A percentile compares a stretch with the other conserved stretches of the same genome.
phyloP scores from a whole-genome alignment of 345 rosid species.

The Boechera retrofracta region DNA sequence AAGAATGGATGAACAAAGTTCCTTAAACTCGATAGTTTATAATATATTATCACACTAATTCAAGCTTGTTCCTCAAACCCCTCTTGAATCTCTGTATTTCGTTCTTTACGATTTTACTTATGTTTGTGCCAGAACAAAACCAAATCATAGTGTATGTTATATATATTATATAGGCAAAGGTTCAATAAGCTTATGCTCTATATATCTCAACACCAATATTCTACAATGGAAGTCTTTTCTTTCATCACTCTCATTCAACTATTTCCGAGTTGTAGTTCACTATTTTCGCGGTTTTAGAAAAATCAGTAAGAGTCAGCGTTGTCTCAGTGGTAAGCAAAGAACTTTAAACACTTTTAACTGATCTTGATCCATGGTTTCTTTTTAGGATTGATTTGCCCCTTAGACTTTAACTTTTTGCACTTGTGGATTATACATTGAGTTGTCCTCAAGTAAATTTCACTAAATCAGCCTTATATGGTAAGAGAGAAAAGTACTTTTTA shows the following conservation, averaged over 20 bases:
- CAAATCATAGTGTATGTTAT: conserved; percentile 38
- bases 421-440: conserved; percentile 35
- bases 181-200: conserved; percentile 36
- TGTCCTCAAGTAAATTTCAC: conserved; percentile 35
- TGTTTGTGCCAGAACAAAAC: conserved; percentile 36
- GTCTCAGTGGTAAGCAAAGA: conserved; percentile 1
- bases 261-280: not conserved
- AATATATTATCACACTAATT: conserved; percentile 33
- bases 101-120: conserved; percentile 25
- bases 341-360: conserved; percentile 17
- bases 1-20: conserved; percentile 37
- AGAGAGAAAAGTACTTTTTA: conserved; percentile 30
- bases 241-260: not conserved
- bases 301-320: not conserved
- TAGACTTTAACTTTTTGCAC: conserved; percentile 37
- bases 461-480: conserved; percentile 21
- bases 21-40: conserved; percentile 18
- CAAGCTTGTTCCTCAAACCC: conserved; percentile 18
- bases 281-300: not conserved
- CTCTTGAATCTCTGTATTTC: conserved; percentile 13
- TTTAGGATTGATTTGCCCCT: conserved; percentile 1
- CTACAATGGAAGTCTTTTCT: conserved; percentile 3
- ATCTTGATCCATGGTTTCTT: conserved; percentile 11
- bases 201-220: conserved; percentile 7
- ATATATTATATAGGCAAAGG: conserved; percentile 31